Evolutionary conservation across 768 basidiomycete species (phyloP).

Genomic region (Collybia mongolica): DNA sequence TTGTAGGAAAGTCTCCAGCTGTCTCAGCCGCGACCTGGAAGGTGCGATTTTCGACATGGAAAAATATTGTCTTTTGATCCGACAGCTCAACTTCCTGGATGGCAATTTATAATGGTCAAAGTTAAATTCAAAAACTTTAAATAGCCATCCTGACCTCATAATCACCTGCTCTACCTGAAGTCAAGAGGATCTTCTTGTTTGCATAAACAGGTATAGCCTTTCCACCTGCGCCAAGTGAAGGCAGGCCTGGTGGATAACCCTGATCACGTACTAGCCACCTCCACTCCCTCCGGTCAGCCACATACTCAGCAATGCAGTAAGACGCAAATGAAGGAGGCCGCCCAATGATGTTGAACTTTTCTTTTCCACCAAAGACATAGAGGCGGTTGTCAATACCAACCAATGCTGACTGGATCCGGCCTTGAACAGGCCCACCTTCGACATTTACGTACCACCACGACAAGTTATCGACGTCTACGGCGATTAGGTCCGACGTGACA

Average conservation of each 20-base stretch:
- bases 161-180: conserved; percentile 3
- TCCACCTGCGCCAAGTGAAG: conserved; percentile 1
- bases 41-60: conserved; percentile 17
- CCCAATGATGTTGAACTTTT: not conserved
- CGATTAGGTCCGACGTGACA: conserved; percentile 12
- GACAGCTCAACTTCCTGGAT: conserved; percentile 1
- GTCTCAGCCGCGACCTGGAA: conserved; percentile 14
- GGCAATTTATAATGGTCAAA: not conserved
- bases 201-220: not conserved
- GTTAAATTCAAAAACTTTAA: conserved; percentile 1
- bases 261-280: conserved; percentile 11
- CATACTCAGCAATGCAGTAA: conserved; percentile 9
- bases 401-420: conserved; percentile 20
- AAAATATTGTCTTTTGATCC: conserved; percentile 10
- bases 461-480: conserved; percentile 15
- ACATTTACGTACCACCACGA: conserved; percentile 24
- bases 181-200: conserved; percentile 5
- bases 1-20: conserved; percentile 16
- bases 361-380: conserved; percentile 10
- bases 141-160: not conserved
- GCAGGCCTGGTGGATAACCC: conserved; percentile 10
- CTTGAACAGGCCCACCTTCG: conserved; percentile 11
- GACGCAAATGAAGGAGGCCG: not conserved
- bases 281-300: not conserved
- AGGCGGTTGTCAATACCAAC: conserved; percentile 12